These are phyloP conservation scores for Cercospora janseana DNA, from an alignment of 2,329 filamentous ascomycete genomes.

Conservation along the genomic window DNA sequence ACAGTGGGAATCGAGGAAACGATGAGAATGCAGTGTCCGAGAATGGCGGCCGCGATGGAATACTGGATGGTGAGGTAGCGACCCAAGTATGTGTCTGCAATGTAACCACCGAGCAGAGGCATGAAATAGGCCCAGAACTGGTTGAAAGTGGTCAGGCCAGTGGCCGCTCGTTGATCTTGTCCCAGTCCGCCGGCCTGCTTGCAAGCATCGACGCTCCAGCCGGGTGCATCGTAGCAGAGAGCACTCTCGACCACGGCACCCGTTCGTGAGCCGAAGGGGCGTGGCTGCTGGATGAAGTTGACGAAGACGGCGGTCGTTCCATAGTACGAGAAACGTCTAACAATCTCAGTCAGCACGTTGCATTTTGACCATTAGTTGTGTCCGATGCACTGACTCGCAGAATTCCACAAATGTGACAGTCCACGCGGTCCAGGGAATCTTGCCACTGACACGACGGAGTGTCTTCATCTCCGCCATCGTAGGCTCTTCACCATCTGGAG, in stretches of 20 bases:
- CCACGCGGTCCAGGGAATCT: conserved; percentile 47
- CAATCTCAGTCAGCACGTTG: neutral
- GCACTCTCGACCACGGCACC: conserved; percentile 40
- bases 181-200: conserved; percentile 43
- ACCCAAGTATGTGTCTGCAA: conserved; percentile 67
- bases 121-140: conserved; percentile 52
- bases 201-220: conserved; percentile 34
- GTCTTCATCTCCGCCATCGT: conserved; percentile 46
- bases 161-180: conserved; percentile 45
- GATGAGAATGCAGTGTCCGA: conserved; percentile 66
- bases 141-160: conserved; percentile 48
- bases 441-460: conserved; percentile 47
- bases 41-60: conserved; percentile 61
- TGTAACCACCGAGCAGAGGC: conserved; percentile 47
- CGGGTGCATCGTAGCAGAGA: conserved; percentile 37
- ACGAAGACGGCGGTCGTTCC: conserved; percentile 49
- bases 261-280: conserved; percentile 38
- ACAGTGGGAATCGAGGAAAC: conserved; percentile 63
- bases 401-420: conserved; percentile 50
- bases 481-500: conserved; percentile 37
- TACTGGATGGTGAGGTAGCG: conserved; percentile 68
- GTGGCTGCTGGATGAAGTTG: conserved; percentile 47
- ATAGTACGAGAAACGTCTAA: conserved; percentile 45
- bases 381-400: conserved; percentile 37
- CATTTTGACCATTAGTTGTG: too few species aligned